Evolutionary conservation across 1,139 yeast species (phyloP).

Genomic region (Citeromyces siamensis): DNA sequence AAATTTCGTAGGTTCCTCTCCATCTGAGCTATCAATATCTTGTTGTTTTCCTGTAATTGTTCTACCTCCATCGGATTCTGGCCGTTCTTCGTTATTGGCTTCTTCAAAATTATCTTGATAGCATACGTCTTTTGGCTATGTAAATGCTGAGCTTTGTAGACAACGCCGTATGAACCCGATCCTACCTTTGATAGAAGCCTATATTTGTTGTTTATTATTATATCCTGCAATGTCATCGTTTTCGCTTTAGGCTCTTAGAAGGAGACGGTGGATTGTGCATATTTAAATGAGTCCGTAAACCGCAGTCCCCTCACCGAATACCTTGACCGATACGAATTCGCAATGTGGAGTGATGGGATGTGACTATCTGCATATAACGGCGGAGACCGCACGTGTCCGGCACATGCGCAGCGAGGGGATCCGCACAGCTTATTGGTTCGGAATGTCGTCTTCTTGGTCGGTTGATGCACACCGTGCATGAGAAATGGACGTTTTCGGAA

Average conservation of each 20-base stretch:
- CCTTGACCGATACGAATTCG: slow-evolving; percentile 2
- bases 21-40: slow-evolving; percentile 15
- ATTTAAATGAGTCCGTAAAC: slow-evolving; percentile 1
- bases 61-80: slow-evolving; percentile 5
- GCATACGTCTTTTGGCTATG: slow-evolving; percentile 44
- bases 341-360: slow-evolving; percentile 3
- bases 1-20: slow-evolving; percentile 14
- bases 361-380: neutral
- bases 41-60: slow-evolving; percentile 12
- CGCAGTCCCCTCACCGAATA: slow-evolving; percentile 3
- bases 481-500: neutral
- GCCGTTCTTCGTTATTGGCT: slow-evolving; percentile 8
- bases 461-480: neutral
- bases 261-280: slow-evolving; percentile 1
- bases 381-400: slow-evolving; percentile 1
- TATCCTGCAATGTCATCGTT: slow-evolving; percentile 13
- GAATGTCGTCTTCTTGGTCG: neutral
- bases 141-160: slow-evolving; percentile 55
- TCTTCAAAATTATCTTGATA: slow-evolving; percentile 57
- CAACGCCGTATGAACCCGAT: slow-evolving; percentile 82
- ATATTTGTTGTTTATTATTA: slow-evolving; percentile 27
- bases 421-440: neutral
- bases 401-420: neutral
- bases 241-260: neutral
- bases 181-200: slow-evolving; percentile 53